phyloP scores from a whole-genome alignment of 331 rosid genomes.

The Rhamnella rubrinervis region DNA sequence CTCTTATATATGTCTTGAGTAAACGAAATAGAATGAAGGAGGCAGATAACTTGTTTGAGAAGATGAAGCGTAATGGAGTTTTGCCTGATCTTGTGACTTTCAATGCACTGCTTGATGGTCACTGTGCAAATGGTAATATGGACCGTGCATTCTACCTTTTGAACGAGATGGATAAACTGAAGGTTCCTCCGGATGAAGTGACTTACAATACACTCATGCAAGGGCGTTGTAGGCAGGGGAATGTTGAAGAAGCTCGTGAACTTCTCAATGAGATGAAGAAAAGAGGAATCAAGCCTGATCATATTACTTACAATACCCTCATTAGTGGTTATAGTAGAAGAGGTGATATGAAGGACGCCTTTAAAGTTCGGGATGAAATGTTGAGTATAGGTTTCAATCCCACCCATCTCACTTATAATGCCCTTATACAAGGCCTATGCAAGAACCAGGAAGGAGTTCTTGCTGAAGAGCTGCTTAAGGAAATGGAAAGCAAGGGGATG shows the following conservation, averaged over 20 bases:
- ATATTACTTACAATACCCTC: conserved; percentile 69
- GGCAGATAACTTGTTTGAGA: conserved; percentile 66
- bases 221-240: conserved; percentile 82
- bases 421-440: conserved; percentile 72
- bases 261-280: conserved; percentile 78
- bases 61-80: conserved; percentile 43
- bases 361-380: conserved; percentile 81
- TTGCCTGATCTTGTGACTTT: conserved; percentile 65
- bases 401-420: conserved; percentile 82
- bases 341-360: conserved; percentile 68
- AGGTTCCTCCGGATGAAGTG: conserved; percentile 69
- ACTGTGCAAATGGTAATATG: conserved; percentile 55
- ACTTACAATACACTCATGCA: conserved; percentile 88
- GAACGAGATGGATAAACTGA: conserved; percentile 66
- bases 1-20: conserved; percentile 65
- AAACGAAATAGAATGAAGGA: conserved; percentile 62
- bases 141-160: conserved; percentile 58
- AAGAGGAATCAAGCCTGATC: conserved; percentile 77
- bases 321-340: conserved; percentile 70
- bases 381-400: conserved; percentile 75
- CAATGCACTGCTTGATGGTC: conserved; percentile 85
- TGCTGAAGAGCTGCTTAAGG: conserved; percentile 84
- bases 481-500: conserved; percentile 76
- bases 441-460: conserved; percentile 65
- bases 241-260: conserved; percentile 80